Evolutionary conservation across 2,329 filamentous ascomycete genomes (phyloP).

Genomic region (Microsporum canis): DNA sequence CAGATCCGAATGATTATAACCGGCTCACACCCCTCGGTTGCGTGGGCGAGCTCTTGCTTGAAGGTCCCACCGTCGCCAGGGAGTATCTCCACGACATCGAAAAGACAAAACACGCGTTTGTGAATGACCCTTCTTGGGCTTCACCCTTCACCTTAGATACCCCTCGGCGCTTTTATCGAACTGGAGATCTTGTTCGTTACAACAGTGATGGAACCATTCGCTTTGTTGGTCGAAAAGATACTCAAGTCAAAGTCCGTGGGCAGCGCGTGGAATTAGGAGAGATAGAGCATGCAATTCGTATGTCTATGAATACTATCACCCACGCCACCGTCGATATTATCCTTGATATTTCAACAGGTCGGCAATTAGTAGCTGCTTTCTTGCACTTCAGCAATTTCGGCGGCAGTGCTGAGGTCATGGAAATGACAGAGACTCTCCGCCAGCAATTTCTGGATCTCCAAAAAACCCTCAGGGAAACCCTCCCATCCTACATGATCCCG

Average conservation of each 20-base stretch:
- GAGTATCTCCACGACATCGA: constrained; percentile 32
- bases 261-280: background rate
- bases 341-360: background rate
- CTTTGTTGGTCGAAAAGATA: background rate
- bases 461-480: constrained; percentile 7
- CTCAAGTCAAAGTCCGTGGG: background rate
- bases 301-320: background rate
- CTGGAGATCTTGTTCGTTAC: background rate
- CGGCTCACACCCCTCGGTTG: constrained; percentile 28
- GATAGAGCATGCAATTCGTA: background rate
- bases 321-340: constrained; percentile 3
- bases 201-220: background rate
- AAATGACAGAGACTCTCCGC: background rate
- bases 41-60: constrained; percentile 27
- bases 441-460: constrained; percentile 12
- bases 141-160: background rate
- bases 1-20: constrained; percentile 25
- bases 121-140: background rate
- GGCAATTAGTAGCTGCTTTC: background rate
- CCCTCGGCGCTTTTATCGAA: background rate
- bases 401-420: background rate
- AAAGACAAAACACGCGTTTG: constrained; percentile 20
- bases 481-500: constrained; percentile 28
- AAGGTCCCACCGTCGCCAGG: constrained; percentile 28
- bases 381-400: background rate